A percentile compares a stretch with the other conserved stretches of the same genome.
Conservation (phyloP, 2,329 filamentous ascomycete species). For the Xylariaceae sp. region DNA sequence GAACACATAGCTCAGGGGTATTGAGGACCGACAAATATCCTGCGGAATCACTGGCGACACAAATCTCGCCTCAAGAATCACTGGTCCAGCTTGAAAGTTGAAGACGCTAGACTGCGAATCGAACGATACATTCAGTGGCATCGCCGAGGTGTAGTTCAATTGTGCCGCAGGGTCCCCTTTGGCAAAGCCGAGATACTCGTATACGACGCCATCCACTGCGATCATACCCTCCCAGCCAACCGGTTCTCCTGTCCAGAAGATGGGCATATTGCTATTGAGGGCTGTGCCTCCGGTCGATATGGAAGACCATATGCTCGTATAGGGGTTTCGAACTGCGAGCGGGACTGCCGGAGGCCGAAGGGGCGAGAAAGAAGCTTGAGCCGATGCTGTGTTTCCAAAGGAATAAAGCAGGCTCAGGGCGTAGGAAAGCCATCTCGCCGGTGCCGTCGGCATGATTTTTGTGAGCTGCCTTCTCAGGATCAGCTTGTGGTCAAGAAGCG, state of each 20-base stretch:
- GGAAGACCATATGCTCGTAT: slow-evolving; percentile 54
- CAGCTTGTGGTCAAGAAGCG: too few relatives aligned
- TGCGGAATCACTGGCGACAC: slow-evolving; percentile 74
- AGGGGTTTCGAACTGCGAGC: slow-evolving; percentile 52
- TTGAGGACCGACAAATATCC: slow-evolving; percentile 70
- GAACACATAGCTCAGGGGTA: slow-evolving; percentile 72
- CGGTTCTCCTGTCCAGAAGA: slow-evolving; percentile 63
- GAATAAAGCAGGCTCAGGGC: not conserved
- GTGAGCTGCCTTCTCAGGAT: not conserved
- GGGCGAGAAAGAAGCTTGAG: slow-evolving; percentile 36
- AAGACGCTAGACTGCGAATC: slow-evolving; percentile 45
- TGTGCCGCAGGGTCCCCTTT: slow-evolving; percentile 36
- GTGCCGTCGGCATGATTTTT: not conserved
- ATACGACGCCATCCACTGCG: slow-evolving; percentile 36
- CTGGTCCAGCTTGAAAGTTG: slow-evolving; percentile 34
- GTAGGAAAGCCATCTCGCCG: not conserved
- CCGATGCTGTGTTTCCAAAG: not conserved
- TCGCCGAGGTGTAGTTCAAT: slow-evolving; percentile 33
- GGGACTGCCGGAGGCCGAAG: slow-evolving; percentile 53
- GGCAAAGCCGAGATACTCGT: slow-evolving; percentile 43
- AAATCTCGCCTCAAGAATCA: slow-evolving; percentile 45
- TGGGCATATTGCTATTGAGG: slow-evolving; percentile 70
- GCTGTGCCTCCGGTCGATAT: slow-evolving; percentile 59
- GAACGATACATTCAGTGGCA: slow-evolving; percentile 38
- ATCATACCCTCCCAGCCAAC: slow-evolving; percentile 47